These are phyloP conservation scores for Zasmidium cellare DNA, from an alignment of 2,329 filamentous ascomycete genomes.

Conservation along the genomic window DNA sequence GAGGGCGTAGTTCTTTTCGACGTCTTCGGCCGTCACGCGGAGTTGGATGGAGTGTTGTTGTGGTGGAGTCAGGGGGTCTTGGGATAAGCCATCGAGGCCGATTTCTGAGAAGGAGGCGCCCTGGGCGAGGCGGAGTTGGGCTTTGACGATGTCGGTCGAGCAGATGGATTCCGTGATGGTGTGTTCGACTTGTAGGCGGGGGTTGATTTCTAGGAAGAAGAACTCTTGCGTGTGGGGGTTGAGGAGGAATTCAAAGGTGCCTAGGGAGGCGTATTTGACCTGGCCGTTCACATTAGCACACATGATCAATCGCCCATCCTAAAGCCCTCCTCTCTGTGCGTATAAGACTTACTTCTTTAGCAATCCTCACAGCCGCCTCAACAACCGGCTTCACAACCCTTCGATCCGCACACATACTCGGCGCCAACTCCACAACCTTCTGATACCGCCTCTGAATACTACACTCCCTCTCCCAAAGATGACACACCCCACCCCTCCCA, in stretches of 20 bases:
- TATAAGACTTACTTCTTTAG: slow-evolving; percentile 44
- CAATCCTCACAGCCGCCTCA: slow-evolving; percentile 55
- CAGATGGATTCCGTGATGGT: slow-evolving; percentile 61
- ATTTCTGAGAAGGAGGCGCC: slow-evolving; percentile 42
- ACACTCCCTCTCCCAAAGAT: slow-evolving; percentile 63
- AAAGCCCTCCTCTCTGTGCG: too few species aligned
- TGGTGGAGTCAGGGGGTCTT: slow-evolving; percentile 40
- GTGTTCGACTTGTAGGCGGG: slow-evolving; percentile 62
- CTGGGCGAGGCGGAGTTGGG: slow-evolving; percentile 57
- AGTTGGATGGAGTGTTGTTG: slow-evolving; percentile 55
- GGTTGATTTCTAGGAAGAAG: slow-evolving; percentile 63
- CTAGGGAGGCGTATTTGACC: slow-evolving; percentile 59
- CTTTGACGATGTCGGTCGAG: slow-evolving; percentile 55
- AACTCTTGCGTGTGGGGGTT: slow-evolving; percentile 51
- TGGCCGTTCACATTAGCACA: slow-evolving; percentile 22
- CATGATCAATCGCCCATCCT: too few species aligned
- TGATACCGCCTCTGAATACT: slow-evolving; percentile 62
- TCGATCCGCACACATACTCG: slow-evolving; percentile 52
- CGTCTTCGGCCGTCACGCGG: slow-evolving; percentile 59
- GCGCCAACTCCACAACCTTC: slow-evolving; percentile 62
- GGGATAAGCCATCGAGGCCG: slow-evolving; percentile 25
- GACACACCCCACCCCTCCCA: slow-evolving; percentile 51
- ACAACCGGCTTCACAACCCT: slow-evolving; percentile 51
- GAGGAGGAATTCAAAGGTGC: slow-evolving; percentile 66
- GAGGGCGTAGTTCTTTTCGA: slow-evolving; percentile 54